These are phyloP conservation scores for Solanum peruvianum DNA, from an alignment of 257 asterid species.

Conservation along the genomic window DNA sequence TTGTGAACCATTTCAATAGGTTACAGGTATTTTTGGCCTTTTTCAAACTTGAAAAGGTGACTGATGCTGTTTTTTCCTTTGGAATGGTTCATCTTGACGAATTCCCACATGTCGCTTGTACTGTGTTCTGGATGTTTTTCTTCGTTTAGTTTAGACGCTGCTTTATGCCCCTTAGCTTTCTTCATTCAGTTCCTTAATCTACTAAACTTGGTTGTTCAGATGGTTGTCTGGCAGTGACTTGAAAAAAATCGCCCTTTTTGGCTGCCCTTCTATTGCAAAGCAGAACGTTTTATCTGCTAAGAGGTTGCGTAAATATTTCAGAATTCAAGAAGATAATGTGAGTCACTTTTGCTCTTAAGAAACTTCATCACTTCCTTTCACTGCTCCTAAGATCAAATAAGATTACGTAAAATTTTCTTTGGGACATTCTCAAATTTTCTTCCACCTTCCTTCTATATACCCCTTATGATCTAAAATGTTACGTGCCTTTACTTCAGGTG, in stretches of 20 bases:
- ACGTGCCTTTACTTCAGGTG: conserved; percentile 38
- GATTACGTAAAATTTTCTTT: background rate
- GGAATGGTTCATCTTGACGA: background rate
- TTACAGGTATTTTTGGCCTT: background rate
- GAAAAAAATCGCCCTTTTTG: conserved; percentile 59
- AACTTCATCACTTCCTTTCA: background rate
- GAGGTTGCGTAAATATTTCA: conserved; percentile 51
- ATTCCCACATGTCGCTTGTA: background rate
- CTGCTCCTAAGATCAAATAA: background rate
- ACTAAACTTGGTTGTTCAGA: conserved; percentile 29
- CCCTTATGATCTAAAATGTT: background rate
- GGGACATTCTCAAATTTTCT: background rate
- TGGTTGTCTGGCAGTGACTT: conserved; percentile 83
- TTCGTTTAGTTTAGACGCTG: background rate
- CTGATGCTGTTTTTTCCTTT: background rate
- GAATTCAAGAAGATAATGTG: conserved; percentile 53
- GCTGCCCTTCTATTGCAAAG: conserved; percentile 60
- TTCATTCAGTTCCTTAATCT: conserved; percentile 1
- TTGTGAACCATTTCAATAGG: background rate
- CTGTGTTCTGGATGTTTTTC: background rate
- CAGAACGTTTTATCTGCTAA: conserved; percentile 43
- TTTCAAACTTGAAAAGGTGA: background rate
- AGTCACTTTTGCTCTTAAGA: conserved; percentile 6
- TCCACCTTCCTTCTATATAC: background rate
- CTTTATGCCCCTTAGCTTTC: background rate